phyloP scores from a whole-genome alignment of 2,329 filamentous ascomycete genomes.

The Nothophaeocryptopus gaeumannii region DNA sequence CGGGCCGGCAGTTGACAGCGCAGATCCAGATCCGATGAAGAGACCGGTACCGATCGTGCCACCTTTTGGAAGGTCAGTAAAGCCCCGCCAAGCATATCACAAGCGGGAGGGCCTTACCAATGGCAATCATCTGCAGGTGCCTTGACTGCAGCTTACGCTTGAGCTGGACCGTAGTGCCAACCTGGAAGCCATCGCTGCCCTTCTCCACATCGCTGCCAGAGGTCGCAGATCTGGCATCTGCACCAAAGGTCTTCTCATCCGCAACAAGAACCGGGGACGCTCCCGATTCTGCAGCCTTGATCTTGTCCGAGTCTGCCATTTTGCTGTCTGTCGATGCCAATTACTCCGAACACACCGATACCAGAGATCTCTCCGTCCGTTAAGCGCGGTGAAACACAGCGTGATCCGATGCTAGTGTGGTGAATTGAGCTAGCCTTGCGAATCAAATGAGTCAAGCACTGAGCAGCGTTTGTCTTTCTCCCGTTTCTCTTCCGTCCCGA shows the following conservation, averaged over 20 bases:
- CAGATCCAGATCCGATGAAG: conserved; percentile 42
- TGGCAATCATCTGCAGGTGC: conserved; percentile 41
- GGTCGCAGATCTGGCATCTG: conserved; percentile 7
- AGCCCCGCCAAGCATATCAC: not conserved
- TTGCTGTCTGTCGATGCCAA: too few relatives aligned
- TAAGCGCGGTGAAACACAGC: too few relatives aligned
- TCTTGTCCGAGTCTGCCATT: conserved; percentile 10
- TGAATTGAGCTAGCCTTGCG: too few relatives aligned
- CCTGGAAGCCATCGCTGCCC: conserved; percentile 19
- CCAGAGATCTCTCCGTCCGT: too few relatives aligned
- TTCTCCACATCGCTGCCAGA: conserved; percentile 17
- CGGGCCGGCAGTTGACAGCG: conserved; percentile 41
- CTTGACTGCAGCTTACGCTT: conserved; percentile 36
- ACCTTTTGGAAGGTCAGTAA: conserved; percentile 9
- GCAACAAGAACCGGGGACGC: not conserved
- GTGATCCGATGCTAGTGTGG: too few relatives aligned
- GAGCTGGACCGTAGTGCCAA: conserved; percentile 33
- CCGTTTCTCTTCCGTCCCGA: too few relatives aligned
- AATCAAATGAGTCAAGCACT: too few relatives aligned
- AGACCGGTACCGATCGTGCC: conserved; percentile 36
- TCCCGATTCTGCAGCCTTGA: conserved; percentile 12
- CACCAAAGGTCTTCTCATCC: conserved; percentile 12
- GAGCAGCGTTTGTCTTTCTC: too few relatives aligned
- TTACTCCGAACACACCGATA: too few relatives aligned
- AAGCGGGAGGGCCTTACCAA: conserved; percentile 20